Base-by-base conservation (phyloP, 2,329 filamentous ascomycete species). In the Raffaelea albimanens region DNA sequence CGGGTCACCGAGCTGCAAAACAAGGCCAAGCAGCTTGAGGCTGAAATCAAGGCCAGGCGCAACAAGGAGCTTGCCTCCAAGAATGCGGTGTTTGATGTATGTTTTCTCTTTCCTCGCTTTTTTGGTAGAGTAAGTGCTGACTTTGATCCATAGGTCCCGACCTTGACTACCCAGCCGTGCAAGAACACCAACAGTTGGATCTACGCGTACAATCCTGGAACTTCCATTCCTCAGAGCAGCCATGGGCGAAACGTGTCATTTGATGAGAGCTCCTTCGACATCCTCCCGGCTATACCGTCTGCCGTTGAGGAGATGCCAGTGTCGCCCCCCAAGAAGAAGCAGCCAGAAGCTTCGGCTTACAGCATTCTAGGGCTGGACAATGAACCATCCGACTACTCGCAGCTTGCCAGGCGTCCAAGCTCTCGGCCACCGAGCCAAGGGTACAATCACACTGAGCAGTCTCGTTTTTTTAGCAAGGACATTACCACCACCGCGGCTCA, bases 21-120 rank as follows among this genome's bases (percentile, higher is more conserved):
- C 8, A 43, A 50, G 13, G 8, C 44, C 19, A 19, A 44, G n/a
- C 8, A 20, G 16, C 29, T n/a, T n/a, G n/a, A n/a, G n/a, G n/a
- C n/a, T n/a, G n/a, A n/a, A n/a, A 43, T 5, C 43, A 31, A 8
- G 34, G 18, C 25, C 25, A 29, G 25, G 13, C 25, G 13, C 25
- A 29, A 29, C 25, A 38, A 38, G 34, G 34, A 38, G 14, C 13
- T 10, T 16, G 34, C n/a, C 18, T 5, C 8, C 5, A 16, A 38
- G 25, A 29, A 13, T 29, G 25, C 68, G n/a, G 67, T 63, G n/a
- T 64, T 63, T 44, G 63, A 64, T 34, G 67, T 68, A 61, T 67
- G 69, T 29, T 7, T 29, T 7, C 25, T 13, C 13, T 13, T 29
- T 13, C 7, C 13, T 29, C 25, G 25, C n/a, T n/a, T n/a, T 29